phyloP scores from a whole-genome alignment of 352 stramenopile genomes.

The Phytophthora megakarya region DNA sequence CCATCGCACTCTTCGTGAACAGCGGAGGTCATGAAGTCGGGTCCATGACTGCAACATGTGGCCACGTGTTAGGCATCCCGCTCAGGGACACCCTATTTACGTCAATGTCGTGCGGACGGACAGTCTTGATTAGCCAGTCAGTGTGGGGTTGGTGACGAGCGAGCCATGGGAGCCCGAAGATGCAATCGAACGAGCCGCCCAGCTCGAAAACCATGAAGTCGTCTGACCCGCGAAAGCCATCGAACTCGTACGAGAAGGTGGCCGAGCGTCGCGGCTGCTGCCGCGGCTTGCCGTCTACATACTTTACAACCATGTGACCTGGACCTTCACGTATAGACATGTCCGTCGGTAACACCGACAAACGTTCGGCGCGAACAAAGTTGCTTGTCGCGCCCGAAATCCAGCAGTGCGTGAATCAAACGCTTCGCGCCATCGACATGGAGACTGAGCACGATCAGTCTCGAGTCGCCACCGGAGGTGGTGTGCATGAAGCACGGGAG shows the following conservation, averaged over 20 bases:
- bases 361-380: no score
- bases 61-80: no score
- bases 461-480: slow-evolving; percentile 11
- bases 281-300: slow-evolving; percentile 20
- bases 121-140: slow-evolving; percentile 19
- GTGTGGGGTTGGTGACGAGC: slow-evolving; percentile 28
- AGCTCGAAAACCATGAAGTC: slow-evolving; percentile 42
- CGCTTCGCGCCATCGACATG: not conserved
- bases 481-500: slow-evolving; percentile 9
- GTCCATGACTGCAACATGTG: no score
- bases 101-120: slow-evolving; percentile 20
- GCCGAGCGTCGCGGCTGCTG: not conserved
- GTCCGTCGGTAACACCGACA: no score
- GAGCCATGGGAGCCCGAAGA: slow-evolving; percentile 39
- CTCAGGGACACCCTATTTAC: slow-evolving; percentile 13
- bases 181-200: slow-evolving; percentile 27
- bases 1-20: no score
- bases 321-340: no score
- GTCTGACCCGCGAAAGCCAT: slow-evolving; percentile 19
- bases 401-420: not conserved
- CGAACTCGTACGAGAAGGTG: slow-evolving; percentile 23
- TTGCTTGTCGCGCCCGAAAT: not conserved
- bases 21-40: no score
- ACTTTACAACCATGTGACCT: no score
- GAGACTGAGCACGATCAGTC: no score